phyloP scores from a whole-genome alignment of 257 asterid genomes.

The Solanum pinnatisectum region DNA sequence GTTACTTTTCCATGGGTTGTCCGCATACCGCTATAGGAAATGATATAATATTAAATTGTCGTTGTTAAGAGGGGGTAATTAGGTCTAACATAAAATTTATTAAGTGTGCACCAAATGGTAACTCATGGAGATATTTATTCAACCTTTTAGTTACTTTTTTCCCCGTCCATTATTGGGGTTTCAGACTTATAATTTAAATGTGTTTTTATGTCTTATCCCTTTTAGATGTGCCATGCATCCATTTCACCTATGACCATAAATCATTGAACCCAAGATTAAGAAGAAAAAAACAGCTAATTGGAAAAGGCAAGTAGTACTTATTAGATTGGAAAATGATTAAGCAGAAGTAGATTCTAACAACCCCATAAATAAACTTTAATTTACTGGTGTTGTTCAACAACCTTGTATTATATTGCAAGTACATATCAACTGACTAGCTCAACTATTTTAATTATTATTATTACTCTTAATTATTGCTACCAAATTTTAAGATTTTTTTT shows the following conservation, averaged over 20 bases:
- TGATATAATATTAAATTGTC: no score
- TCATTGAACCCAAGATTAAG: not conserved
- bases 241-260: not conserved
- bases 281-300: not conserved
- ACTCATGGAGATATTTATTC: no score
- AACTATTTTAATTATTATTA: not conserved
- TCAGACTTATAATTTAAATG: not conserved
- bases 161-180: no score
- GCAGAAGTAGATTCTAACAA: not conserved
- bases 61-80: no score
- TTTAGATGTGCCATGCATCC: not conserved
- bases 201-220: not conserved
- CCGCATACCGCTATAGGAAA: not conserved
- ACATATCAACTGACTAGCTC: not conserved
- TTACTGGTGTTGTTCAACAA: not conserved
- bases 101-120: no score
- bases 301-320: not conserved
- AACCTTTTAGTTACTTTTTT: no score
- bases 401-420: not conserved
- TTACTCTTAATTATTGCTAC: not conserved
- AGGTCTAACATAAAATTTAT: not conserved
- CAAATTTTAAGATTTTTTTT: not conserved
- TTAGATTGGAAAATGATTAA: not conserved
- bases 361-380: not conserved
- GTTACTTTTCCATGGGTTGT: not conserved